These are phyloP conservation scores for Stephania japonica DNA, from an alignment of 164 flowering plant species.

Conservation along the genomic window DNA sequence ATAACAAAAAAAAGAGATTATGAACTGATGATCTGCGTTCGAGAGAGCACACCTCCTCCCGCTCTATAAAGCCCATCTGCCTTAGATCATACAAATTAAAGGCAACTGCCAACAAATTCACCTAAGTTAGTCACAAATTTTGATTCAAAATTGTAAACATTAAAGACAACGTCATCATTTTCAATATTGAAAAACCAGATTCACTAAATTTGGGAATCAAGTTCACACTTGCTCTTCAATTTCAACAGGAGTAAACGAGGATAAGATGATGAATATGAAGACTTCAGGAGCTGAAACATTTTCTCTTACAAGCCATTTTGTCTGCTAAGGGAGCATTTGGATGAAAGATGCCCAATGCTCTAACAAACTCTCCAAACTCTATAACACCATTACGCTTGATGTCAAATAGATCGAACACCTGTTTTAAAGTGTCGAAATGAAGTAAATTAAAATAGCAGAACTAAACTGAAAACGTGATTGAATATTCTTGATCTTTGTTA, in stretches of 20 bases:
- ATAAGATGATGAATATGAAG: neutral
- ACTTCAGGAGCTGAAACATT: neutral
- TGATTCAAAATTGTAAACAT: neutral
- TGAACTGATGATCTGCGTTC: neutral
- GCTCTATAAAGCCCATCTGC: constrained; percentile 75
- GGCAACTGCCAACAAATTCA: constrained; percentile 47
- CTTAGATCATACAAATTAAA: constrained; percentile 69
- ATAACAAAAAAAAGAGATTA: neutral
- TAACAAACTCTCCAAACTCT: constrained; percentile 77
- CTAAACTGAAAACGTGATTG: neutral
- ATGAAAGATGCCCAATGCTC: constrained; percentile 63
- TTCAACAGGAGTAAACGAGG: neutral
- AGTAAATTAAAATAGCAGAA: neutral
- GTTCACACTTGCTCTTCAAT: neutral
- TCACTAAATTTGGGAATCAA: neutral
- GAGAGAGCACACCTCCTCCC: constrained; percentile 50
- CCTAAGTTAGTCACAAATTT: constrained; percentile 10
- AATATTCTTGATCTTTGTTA: neutral
- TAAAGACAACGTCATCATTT: neutral
- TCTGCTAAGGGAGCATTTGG: constrained; percentile 57
- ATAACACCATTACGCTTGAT: constrained; percentile 61
- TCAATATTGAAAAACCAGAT: neutral
- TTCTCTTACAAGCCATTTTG: constrained; percentile 56
- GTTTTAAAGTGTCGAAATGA: constrained; percentile 13
- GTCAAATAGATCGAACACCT: constrained; percentile 81